A percentile compares a stretch with the other conserved stretches of the same genome.
phyloP scores from a whole-genome alignment of 2,329 filamentous ascomycete species.

The Ophiostoma novo-ulmi region DNA sequence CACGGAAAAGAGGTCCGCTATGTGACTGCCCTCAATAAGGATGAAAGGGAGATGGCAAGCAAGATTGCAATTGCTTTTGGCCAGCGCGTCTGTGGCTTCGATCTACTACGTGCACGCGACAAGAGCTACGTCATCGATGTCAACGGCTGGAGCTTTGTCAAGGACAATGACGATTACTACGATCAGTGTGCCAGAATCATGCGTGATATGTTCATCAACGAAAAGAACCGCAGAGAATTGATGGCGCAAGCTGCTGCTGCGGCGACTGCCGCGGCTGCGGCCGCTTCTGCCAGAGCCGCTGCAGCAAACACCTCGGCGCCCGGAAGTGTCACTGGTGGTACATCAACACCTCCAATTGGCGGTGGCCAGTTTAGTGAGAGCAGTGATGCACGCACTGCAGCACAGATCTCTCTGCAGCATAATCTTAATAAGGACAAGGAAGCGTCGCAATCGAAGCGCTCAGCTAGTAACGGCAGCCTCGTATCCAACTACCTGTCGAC shows the following conservation, averaged over 20 bases:
- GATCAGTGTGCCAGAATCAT: conserved; percentile 83
- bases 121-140: conserved; percentile 98
- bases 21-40: conserved; percentile 73
- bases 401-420: conserved; percentile 24
- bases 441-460: conserved; percentile 13
- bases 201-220: conserved; percentile 79
- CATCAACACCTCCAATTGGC: conserved; percentile 31
- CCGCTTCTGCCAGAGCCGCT: conserved; percentile 32
- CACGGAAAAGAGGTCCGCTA: conserved; percentile 97
- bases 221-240: conserved; percentile 53
- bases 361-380: conserved; percentile 12
- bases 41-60: conserved; percentile 80
- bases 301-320: conserved; percentile 25
- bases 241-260: conserved; percentile 23
- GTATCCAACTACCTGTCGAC: conserved; percentile 1
- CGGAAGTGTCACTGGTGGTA: conserved; percentile 26
- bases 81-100: conserved; percentile 92
- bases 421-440: conserved; percentile 32
- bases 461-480: conserved; percentile 17
- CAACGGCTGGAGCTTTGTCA: conserved; percentile 99
- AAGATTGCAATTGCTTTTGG: conserved; percentile 90
- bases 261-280: conserved; percentile 24
- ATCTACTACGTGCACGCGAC: conserved; percentile 78
- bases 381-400: conserved; percentile 24
- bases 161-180: conserved; percentile 98